Evolutionary conservation across 768 basidiomycete genomes (phyloP), one percentile per base, ranked within the genome.

Genomic region (Scleroderma citrinum): DNA sequence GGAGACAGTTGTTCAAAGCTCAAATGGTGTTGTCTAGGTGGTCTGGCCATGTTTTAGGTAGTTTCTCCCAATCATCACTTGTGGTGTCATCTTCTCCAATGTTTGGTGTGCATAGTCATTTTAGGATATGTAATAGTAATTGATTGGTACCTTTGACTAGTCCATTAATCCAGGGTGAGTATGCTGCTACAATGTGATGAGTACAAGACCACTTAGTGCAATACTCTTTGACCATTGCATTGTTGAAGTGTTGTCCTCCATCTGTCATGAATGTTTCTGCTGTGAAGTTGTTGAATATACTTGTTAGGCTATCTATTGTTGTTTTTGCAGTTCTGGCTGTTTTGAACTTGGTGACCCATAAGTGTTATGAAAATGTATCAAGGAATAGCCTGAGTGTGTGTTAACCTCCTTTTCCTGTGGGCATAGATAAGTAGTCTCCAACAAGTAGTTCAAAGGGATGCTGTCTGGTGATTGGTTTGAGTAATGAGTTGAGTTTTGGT

Each of bases 221-320:
- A 31, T 46, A 53, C 8, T 47, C 50, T 3, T 48, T 29, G 0
- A 64, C 63, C 0, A 49, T 53, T 0, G 48, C 10, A 37, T 51
- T 54, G 14, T 58, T 40, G 47, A 67, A 66, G 40, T 65, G 65
- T 6, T 21, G 31, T 0, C 65, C 64, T 0, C 71, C 64, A 30
- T 74, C 71, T 0, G 62, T 53, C 69, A 73, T 71, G 45, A 75
- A 59, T 0, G 56, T 56, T 32, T 72, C 66, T 0, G 66, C 57
- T 0, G 55, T 38, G n/a, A 57, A 49, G 38, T 60, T 65, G 55
- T 41, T 57, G 1, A 45, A 68, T 67, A n/a, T n/a, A n/a, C n/a
- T n/a, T n/a, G n/a, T n/a, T n/a, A n/a, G n/a, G n/a, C n/a, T n/a
- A n/a, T n/a, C n/a, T n/a, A n/a, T n/a, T n/a, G n/a, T n/a, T n/a